Conservation (phyloP, 2,329 filamentous ascomycete genomes). For the Pezicula neosporulosa region DNA sequence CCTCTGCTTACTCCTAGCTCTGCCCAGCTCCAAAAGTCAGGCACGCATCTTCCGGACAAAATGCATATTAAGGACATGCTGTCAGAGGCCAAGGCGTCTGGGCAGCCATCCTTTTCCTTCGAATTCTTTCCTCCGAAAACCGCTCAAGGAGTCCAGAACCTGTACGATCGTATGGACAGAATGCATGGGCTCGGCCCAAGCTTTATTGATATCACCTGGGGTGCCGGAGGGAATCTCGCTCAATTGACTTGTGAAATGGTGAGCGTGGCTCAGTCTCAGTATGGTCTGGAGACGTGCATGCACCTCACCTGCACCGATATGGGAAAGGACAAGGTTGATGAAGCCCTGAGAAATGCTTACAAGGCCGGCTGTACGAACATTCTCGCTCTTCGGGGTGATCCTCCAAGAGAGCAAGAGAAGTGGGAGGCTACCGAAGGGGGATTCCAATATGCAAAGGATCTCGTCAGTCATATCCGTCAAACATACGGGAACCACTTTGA, state of each 20-base stretch:
- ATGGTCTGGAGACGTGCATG: slow-evolving; percentile 98
- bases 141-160: slow-evolving; percentile 93
- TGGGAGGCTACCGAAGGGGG: slow-evolving; percentile 86
- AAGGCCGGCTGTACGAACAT: slow-evolving; percentile 97
- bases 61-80: slow-evolving; percentile 98
- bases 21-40: not conserved
- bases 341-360: slow-evolving; percentile 83
- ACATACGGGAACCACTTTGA: slow-evolving; percentile 89
- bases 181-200: slow-evolving; percentile 93
- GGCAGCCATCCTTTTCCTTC: slow-evolving; percentile 91
- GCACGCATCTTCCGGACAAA: slow-evolving; percentile 31
- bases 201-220: slow-evolving; percentile 99
- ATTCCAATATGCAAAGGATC: slow-evolving; percentile 88
- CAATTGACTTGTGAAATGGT: slow-evolving; percentile 98
- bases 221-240: slow-evolving; percentile 86
- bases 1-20: not conserved
- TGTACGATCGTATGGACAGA: slow-evolving; percentile 99
- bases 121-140: slow-evolving; percentile 99
- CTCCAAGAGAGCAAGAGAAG: slow-evolving; percentile 87
- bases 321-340: slow-evolving; percentile 87
- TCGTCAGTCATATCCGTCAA: slow-evolving; percentile 72
- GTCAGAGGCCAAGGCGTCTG: slow-evolving; percentile 72
- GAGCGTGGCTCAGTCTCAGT: slow-evolving; percentile 87
- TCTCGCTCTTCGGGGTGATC: slow-evolving; percentile 86
- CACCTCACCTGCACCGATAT: slow-evolving; percentile 98